These are phyloP conservation scores for Sclerotinia subarctica DNA, from an alignment of 2,329 filamentous ascomycete genomes.

Conservation along the genomic window DNA sequence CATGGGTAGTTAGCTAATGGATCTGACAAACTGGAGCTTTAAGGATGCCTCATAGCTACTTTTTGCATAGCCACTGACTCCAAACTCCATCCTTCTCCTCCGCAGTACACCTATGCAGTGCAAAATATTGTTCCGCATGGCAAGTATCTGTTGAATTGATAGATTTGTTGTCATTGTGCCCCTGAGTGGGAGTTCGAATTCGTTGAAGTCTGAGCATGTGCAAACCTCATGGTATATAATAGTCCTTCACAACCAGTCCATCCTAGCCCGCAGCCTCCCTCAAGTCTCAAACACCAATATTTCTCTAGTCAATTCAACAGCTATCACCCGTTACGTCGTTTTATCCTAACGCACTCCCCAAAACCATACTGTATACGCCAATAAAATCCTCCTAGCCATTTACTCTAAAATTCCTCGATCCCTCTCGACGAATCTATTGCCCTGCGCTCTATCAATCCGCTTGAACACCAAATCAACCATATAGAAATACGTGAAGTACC, in stretches of 20 bases:
- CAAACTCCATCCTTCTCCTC: neutral
- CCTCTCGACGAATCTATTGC: neutral
- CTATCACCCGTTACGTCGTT: too few relatives aligned
- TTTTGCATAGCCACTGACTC: neutral
- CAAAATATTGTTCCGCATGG: too few relatives aligned
- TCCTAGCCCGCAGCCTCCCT: neutral
- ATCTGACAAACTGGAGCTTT: too few relatives aligned
- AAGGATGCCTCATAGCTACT: neutral
- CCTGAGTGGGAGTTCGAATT: neutral
- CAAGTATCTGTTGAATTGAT: neutral
- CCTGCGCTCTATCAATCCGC: neutral
- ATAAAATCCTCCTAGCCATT: neutral
- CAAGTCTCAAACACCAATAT: too few relatives aligned
- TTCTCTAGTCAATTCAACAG: too few relatives aligned
- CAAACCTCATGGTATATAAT: neutral
- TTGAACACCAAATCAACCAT: neutral
- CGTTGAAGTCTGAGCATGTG: neutral
- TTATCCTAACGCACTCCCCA: neutral
- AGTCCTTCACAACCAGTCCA: neutral
- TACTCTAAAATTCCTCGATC: neutral
- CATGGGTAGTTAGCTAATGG: neutral
- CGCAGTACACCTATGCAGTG: too few relatives aligned
- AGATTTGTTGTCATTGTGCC: neutral
- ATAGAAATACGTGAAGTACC: conserved; percentile 5
- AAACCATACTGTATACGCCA: neutral